Evolutionary conservation across 768 basidiomycete genomes (phyloP), one percentile per base, ranked within the genome.

Genomic region (Dentipellis sp.): DNA sequence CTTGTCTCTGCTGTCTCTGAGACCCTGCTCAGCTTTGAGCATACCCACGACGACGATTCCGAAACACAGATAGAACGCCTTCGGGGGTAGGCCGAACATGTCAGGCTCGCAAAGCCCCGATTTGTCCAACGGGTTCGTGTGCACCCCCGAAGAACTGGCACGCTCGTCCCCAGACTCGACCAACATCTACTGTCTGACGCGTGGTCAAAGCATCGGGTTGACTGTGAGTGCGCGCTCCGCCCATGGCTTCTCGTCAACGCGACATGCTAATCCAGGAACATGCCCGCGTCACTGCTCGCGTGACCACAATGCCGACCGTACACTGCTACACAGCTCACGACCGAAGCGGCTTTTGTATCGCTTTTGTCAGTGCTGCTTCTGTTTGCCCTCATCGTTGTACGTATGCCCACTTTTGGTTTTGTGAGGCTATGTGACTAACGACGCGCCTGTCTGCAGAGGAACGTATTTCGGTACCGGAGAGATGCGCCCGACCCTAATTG

Each of bases 131-230:
- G 29, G 29, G 29, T 29, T 29, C 29, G 29, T 29, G 29, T 29
- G 29, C 29, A 29, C 29, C 29, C 29, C 29, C 29, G 29, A 29
- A 29, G 29, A 29, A 29, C 29, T 29, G 6, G 29, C 29, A 29
- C 29, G 6, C 3, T 29, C 29, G 29, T 29, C 29, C 29, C 29
- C 29, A 6, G 6, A 29, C 29, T 29, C 29, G 29, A 29, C 29
- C 29, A 29, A 29, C 29, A 3, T 62, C 19, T 36, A 48, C 17
- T 73, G 69, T 50, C 54, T 73, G 34, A 69, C 68, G 9, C 65
- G 67, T 2, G 69, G 69, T 10, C 60, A 74, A 40, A 67, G 65
- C 54, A 73, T 74, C 47, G 73, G 70, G 1, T 59, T 74, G 38
- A 69, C 70, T 10, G 73, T 74, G 52, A 40, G 60, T 50, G 54